Base-by-base conservation (phyloP, 208 protist genomes). In the Trypanosoma caninum region DNA sequence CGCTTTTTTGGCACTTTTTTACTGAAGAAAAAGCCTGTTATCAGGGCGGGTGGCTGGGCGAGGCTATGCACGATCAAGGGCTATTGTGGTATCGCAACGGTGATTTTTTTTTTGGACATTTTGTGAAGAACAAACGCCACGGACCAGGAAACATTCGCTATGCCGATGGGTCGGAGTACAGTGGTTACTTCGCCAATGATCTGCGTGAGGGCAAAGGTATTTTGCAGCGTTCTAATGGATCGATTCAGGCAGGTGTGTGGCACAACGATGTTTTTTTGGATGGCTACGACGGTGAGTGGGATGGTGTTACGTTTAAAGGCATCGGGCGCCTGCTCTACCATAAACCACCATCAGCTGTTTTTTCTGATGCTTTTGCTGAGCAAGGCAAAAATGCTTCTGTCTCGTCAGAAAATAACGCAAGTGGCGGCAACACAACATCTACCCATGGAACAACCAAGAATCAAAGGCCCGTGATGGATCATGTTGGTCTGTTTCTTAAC, bases 271-370 rank as follows among this genome's bases (percentile, higher is more conserved):
- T 47, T 7, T 82, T 96, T 55, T 61, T 86, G 2, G 82, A 92
- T 37, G 89, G 89, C 34, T 96, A 96, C 69, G 80, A 87, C 34
- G 89, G 89, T 9, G 89, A 93, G 65, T 96, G 89, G 87, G 78
- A 93, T 64, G 80, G 82, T 2, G 31, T 41, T 28, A 44, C 41
- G 25, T 78, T 93, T 53, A 75, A 91, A 58, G 89, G 89, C 44
- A 72, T 93, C 27, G 86, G 89, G 7, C 72, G 63, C 23, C 47
- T 93, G 20, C 41, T 64, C 18, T 14, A 70, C 35, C 50, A 61
- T 37, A n/a, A 65, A 52, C 13, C 8, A 59, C n/a, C 38, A 3
- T 33, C 35, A 37, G 13, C 13, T 16, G 30, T 40, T 6, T 23
- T 44, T 11, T 33, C 35, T 45, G 13, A 13, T 16, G 30, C 23